Conservation (phyloP, 805 yeast species). For the Kregervanrija pseudodelftensis region DNA sequence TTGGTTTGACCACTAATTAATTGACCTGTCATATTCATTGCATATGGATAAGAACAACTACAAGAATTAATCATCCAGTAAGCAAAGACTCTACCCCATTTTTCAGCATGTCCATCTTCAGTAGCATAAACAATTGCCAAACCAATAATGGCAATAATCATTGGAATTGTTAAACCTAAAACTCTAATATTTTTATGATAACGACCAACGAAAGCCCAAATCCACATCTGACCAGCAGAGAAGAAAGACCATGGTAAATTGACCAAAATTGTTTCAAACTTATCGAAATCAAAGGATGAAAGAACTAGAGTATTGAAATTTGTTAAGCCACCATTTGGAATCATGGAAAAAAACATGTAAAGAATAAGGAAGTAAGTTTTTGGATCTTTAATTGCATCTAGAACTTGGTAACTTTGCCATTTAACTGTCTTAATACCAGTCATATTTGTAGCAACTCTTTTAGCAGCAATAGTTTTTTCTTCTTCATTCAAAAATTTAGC, state of each 20-base stretch:
- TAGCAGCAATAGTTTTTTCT: slow-evolving; percentile 28
- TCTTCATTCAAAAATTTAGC: slow-evolving; percentile 37
- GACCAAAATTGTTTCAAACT: not conserved
- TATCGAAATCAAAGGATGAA: slow-evolving; percentile 7
- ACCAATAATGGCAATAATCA: slow-evolving; percentile 21
- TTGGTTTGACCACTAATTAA: slow-evolving; percentile 48
- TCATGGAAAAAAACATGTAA: slow-evolving; percentile 20
- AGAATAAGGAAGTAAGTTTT: slow-evolving; percentile 16
- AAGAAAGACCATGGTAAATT: slow-evolving; percentile 11
- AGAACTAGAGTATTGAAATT: slow-evolving; percentile 24
- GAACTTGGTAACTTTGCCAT: slow-evolving; percentile 19
- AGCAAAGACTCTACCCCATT: slow-evolving; percentile 26
- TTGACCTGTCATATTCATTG: slow-evolving; percentile 21
- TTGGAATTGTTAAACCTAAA: slow-evolving; percentile 17
- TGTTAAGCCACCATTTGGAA: slow-evolving; percentile 26
- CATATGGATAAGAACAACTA: slow-evolving; percentile 18
- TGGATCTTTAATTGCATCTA: not conserved
- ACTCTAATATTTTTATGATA: slow-evolving; percentile 15
- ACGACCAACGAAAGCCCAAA: slow-evolving; percentile 11
- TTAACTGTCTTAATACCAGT: slow-evolving; percentile 24
- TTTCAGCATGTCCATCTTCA: slow-evolving; percentile 16
- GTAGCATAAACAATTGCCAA: slow-evolving; percentile 21
- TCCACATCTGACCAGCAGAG: slow-evolving; percentile 19
- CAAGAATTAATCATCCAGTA: slow-evolving; percentile 26
- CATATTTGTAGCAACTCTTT: slow-evolving; percentile 22